Base-by-base conservation (phyloP, 2,329 filamentous ascomycete genomes). In the Tolypocladium ophioglossoides region DNA sequence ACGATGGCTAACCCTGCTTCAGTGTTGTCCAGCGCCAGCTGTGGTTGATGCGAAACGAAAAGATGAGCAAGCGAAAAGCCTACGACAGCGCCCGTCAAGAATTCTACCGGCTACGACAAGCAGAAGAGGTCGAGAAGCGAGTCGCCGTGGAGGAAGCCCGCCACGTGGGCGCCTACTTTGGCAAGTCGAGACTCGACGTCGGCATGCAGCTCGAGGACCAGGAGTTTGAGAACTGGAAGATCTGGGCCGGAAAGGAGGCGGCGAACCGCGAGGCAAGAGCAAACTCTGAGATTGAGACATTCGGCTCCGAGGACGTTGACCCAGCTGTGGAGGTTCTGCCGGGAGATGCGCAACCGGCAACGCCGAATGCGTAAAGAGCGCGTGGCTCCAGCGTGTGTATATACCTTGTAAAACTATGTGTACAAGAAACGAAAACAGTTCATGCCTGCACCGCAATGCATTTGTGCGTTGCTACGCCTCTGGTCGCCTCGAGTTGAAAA, bases 1-100 rank as follows among this genome's bases (percentile, higher is more conserved):
- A n/a, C 20, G 24, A 3, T 50, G 46, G 30, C 63, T 64, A 61
- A 66, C 57, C 8, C 35, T 22, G 4, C 18, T 55, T 55, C 65
- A 97, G 92, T 70, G 94, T 97, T 56, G 84, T 97, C 10, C 92
- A 97, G 72, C 85, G 92, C 58, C 92, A 97, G 68, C 68, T 94
- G 56, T 95, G 85, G 81, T 79, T 97, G 57, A 88, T 96, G 75
- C 72, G 87, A 53, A 82, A 82, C 59, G 64, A 77, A 10, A 74
- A 75, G 52, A 78, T 88, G 67, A 78, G 76, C 51, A 81, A 81
- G 66, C 75, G 78, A 41, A 70, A 81, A 61, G 91, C 94, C 35
- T 99, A 99, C 74, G 92, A 97, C 71, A 74, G 77, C 54, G 91
- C 88, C 9, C 87, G 94, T 56, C 86, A 85, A 60, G 92, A 99